Percentiles rank a stretch among this genome's conserved stretches.
Conservation (phyloP, 768 basidiomycete species). For the Clavulina sp. region DNA sequence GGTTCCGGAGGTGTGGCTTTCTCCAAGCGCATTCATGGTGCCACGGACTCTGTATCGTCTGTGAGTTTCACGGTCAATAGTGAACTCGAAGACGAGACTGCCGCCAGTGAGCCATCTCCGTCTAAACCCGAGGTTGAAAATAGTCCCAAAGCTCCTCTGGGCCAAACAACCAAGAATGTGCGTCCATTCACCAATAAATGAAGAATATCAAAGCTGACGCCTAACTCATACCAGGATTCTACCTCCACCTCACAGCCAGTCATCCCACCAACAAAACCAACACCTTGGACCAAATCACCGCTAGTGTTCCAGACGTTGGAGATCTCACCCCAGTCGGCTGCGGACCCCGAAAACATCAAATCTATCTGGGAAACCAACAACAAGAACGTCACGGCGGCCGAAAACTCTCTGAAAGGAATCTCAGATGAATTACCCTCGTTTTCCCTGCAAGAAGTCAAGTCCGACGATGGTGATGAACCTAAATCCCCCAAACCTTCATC, state of each 20-base stretch:
- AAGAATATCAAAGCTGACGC: not conserved
- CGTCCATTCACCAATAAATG: not conserved
- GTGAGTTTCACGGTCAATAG: constrained; percentile 69
- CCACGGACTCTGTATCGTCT: constrained; percentile 9
- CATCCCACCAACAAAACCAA: constrained; percentile 9
- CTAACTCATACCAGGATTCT: constrained; percentile 6
- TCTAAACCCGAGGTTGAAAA: constrained; percentile 20
- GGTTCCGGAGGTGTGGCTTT: constrained; percentile 13
- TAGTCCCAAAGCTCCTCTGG: not conserved
- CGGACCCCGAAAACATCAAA: constrained; percentile 73
- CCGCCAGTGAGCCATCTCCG: constrained; percentile 1
- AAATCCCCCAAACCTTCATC: constrained; percentile 41
- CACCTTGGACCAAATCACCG: constrained; percentile 22
- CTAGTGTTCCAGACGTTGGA: constrained; percentile 46
- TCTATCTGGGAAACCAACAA: constrained; percentile 58
- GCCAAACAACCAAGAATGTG: not conserved
- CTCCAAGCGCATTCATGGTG: constrained; percentile 4
- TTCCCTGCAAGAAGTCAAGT: constrained; percentile 70
- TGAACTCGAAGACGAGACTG: constrained; percentile 36
- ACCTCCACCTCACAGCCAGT: constrained; percentile 11
- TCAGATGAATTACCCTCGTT: constrained; percentile 67
- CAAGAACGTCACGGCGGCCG: constrained; percentile 43
- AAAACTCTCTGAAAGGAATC: constrained; percentile 73
- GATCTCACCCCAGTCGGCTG: constrained; percentile 33
- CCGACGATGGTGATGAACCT: constrained; percentile 48